Percentiles rank a stretch among this genome's conserved stretches.
Evolutionary conservation across 371 early-diverging fungal genomes (phyloP).

Genomic region (Circinella minor): DNA sequence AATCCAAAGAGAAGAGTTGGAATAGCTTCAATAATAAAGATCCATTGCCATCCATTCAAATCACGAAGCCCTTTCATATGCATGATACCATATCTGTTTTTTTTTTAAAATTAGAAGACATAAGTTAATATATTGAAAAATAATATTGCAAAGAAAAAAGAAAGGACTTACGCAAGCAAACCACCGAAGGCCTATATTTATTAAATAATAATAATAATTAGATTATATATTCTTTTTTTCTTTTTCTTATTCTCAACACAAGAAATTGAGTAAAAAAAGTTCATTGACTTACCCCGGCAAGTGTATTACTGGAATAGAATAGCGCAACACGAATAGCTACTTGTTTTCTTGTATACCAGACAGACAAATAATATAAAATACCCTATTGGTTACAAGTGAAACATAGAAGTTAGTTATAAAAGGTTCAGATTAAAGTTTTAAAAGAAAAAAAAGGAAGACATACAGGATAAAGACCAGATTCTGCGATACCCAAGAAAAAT

Average conservation of each 20-base stretch:
- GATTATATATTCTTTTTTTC: too few species aligned
- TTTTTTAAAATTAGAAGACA: too few species aligned
- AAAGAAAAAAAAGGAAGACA: not conserved
- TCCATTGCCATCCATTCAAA: constrained; percentile 65
- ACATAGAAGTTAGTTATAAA: not conserved
- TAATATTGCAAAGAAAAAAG: too few species aligned
- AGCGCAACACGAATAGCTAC: constrained; percentile 71
- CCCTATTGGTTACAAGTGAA: constrained; percentile 12
- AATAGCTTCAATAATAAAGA: constrained; percentile 79
- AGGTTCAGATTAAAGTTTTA: not conserved
- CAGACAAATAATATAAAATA: constrained; percentile 50
- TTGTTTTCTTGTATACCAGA: constrained; percentile 64
- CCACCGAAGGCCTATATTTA: constrained; percentile 30
- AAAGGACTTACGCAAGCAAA: too few species aligned
- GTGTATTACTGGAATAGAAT: constrained; percentile 50
- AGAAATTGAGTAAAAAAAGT: not conserved
- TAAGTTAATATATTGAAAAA: too few species aligned
- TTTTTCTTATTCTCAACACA: too few species aligned
- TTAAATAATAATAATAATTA: too few species aligned
- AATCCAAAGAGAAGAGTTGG: constrained; percentile 67
- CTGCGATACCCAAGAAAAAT: constrained; percentile 71
- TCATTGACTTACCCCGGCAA: not conserved
- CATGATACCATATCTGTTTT: constrained; percentile 36
- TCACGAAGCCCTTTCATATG: constrained; percentile 59
- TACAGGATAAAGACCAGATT: constrained; percentile 51